These are phyloP conservation scores for Nakazawaea pomicola DNA, from an alignment of 805 yeast genomes.

Conservation along the genomic window DNA sequence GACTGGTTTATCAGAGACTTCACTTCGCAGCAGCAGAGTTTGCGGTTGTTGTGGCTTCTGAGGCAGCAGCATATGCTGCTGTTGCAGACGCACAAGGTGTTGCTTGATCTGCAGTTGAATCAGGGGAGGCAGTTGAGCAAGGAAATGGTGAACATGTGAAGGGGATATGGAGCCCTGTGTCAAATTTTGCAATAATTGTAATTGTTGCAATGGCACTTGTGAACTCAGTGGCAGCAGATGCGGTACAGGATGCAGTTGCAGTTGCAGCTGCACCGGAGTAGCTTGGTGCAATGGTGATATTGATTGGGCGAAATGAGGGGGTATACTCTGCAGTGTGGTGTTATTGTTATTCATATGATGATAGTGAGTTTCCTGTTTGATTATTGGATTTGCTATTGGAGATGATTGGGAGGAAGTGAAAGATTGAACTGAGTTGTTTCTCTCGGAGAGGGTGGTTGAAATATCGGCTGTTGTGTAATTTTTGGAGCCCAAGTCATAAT, in stretches of 20 bases:
- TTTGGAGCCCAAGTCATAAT: neutral
- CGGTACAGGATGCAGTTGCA: slow-evolving; percentile 4
- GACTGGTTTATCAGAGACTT: too few species aligned
- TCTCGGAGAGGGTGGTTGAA: slow-evolving; percentile 2
- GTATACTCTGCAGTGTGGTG: neutral
- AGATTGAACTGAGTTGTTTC: slow-evolving; percentile 7
- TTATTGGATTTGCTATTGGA: slow-evolving; percentile 6
- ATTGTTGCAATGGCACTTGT: slow-evolving; percentile 10
- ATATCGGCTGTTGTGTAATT: neutral
- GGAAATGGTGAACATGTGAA: too few species aligned
- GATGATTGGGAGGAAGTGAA: slow-evolving; percentile 14
- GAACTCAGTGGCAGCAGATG: neutral
- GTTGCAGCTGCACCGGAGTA: too few species aligned
- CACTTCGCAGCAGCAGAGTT: too few species aligned
- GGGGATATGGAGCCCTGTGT: too few species aligned
- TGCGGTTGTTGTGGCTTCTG: neutral
- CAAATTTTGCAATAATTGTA: slow-evolving; percentile 12
- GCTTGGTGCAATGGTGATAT: neutral
- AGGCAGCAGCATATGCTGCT: slow-evolving; percentile 2
- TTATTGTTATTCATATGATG: neutral
- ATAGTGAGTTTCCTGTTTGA: slow-evolving; percentile 7
- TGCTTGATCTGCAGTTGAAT: slow-evolving; percentile 2
- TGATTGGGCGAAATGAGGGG: neutral
- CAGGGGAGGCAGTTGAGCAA: too few species aligned
- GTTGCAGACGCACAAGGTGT: slow-evolving; percentile 4